Evolutionary conservation across 2,329 filamentous ascomycete genomes (phyloP).

Genomic region (Monosporascus sp.): DNA sequence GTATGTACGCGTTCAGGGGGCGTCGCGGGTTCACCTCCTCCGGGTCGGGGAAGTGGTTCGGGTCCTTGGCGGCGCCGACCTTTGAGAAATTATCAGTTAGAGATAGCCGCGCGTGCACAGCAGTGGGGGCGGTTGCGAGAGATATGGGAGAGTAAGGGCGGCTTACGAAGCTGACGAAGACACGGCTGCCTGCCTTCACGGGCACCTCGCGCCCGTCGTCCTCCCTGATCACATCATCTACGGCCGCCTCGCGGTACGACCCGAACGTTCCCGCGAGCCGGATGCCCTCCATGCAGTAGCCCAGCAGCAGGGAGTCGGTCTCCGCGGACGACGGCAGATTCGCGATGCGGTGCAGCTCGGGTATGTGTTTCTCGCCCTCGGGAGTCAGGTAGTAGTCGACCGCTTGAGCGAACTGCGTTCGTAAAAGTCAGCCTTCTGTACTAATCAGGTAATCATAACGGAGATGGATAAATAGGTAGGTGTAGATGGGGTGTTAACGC

Average conservation of each 20-base stretch:
- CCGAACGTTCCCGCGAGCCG: slow-evolving; percentile 61
- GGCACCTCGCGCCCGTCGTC: slow-evolving; percentile 46
- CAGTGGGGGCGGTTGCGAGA: background rate
- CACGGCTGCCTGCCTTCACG: slow-evolving; percentile 50
- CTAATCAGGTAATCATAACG: background rate
- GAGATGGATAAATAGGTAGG: too few relatives aligned
- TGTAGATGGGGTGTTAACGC: slow-evolving; percentile 21
- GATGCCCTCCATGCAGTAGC: slow-evolving; percentile 67
- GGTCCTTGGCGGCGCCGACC: slow-evolving; percentile 48
- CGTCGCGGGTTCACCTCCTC: slow-evolving; percentile 57
- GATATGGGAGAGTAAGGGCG: background rate
- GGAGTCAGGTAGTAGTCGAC: slow-evolving; percentile 66
- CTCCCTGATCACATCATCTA: slow-evolving; percentile 39
- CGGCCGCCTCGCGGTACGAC: slow-evolving; percentile 51
- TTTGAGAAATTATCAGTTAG: slow-evolving; percentile 6
- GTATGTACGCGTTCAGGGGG: slow-evolving; percentile 58
- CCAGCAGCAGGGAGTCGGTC: slow-evolving; percentile 58
- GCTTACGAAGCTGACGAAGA: slow-evolving; percentile 59
- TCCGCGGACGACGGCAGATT: slow-evolving; percentile 47
- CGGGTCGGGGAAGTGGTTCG: slow-evolving; percentile 55
- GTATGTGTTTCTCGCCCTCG: slow-evolving; percentile 48
- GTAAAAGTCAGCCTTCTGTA: slow-evolving; percentile 2
- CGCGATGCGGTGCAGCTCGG: slow-evolving; percentile 57
- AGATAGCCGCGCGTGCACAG: too few relatives aligned
- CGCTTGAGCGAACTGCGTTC: slow-evolving; percentile 59